phyloP scores from a whole-genome alignment of 257 asterid species.

The Coffea eugenioides region DNA sequence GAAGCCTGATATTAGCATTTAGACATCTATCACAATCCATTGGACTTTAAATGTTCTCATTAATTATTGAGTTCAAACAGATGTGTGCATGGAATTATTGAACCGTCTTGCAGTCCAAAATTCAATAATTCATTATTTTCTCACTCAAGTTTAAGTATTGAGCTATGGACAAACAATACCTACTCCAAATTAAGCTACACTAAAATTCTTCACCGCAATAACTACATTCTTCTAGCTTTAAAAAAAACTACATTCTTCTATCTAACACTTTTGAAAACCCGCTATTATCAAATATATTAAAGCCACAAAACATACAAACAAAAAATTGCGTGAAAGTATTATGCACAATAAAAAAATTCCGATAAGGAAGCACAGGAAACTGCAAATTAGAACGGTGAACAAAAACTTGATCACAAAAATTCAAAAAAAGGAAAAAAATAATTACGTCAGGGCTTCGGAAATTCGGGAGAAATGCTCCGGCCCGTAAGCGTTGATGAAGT shows the following conservation, averaged over 20 bases:
- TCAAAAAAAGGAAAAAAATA: background rate
- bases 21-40: too few relatives aligned
- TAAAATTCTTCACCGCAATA: background rate
- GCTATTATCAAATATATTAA: background rate
- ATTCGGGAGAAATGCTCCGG: conserved; percentile 74
- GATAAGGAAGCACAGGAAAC: background rate
- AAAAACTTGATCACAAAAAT: background rate
- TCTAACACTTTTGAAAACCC: too few relatives aligned
- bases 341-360: too few relatives aligned
- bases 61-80: too few relatives aligned
- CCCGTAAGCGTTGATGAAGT: conserved; percentile 78
- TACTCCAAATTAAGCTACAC: background rate
- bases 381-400: background rate
- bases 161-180: background rate
- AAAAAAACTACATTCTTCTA: background rate
- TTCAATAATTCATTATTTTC: background rate
- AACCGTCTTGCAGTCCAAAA: background rate
- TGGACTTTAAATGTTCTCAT: too few relatives aligned
- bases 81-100: background rate
- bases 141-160: background rate
- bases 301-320: background rate
- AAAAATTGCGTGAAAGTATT: too few relatives aligned
- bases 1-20: too few relatives aligned
- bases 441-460: conserved; percentile 71
- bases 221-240: background rate